These are phyloP conservation scores for Erodium moschatum DNA, from an alignment of 441 rosid genomes.

Conservation along the genomic window DNA sequence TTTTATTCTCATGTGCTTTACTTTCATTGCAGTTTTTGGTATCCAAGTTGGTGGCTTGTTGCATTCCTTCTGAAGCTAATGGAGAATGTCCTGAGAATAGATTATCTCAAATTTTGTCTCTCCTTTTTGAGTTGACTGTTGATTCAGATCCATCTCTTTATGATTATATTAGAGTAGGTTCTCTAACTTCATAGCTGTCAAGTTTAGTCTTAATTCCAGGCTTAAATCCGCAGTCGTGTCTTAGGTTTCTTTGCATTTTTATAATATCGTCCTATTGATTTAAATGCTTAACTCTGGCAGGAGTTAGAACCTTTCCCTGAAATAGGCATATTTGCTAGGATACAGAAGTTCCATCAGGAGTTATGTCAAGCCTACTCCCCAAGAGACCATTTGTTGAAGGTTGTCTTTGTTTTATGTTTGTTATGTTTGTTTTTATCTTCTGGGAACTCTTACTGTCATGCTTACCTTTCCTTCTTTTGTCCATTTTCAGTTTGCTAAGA, in stretches of 20 bases:
- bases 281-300: constrained; percentile 33
- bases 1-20: constrained; percentile 14
- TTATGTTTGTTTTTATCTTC: constrained; percentile 12
- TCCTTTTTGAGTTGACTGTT: constrained; percentile 63
- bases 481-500: constrained; percentile 57
- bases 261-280: constrained; percentile 10
- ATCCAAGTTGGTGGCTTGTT: constrained; percentile 80
- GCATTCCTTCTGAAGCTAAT: constrained; percentile 45
- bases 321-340: constrained; percentile 43
- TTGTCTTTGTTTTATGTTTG: constrained; percentile 16
- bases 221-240: not conserved
- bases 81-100: constrained; percentile 38
- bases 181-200: constrained; percentile 15
- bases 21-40: constrained; percentile 67
- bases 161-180: constrained; percentile 70
- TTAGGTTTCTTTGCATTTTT: not conserved
- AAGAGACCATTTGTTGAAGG: constrained; percentile 82
- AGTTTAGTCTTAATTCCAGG: not conserved
- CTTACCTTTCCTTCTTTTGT: constrained; percentile 21
- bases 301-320: constrained; percentile 89
- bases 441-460: constrained; percentile 14
- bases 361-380: constrained; percentile 56
- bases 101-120: constrained; percentile 48
- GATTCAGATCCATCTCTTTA: constrained; percentile 59
- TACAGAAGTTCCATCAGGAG: constrained; percentile 56